Conservation (phyloP, 495 filamentous ascomycete genomes). For the Penicillium atrosanguineum region DNA sequence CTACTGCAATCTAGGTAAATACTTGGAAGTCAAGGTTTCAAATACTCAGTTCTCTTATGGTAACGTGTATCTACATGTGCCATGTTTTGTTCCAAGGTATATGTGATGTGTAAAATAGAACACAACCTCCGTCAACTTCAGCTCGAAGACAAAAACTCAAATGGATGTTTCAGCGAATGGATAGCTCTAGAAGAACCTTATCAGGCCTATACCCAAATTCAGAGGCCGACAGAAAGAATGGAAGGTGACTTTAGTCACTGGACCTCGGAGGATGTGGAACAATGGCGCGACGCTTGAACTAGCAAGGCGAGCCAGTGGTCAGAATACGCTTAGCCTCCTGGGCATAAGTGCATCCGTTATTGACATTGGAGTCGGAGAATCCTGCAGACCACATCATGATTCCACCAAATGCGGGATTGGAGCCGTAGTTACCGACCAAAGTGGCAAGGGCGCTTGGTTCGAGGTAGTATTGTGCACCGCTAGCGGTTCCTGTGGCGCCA, state of each 20-base stretch:
- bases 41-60: no score
- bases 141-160: no score
- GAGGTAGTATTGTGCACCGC: no score
- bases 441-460: no score
- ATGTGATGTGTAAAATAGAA: no score
- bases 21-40: no score
- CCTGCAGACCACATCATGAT: slow-evolving; percentile 55
- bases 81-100: no score
- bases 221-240: not conserved
- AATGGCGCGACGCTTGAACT: not conserved
- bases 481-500: not conserved
- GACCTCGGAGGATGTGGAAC: no score
- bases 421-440: slow-evolving; percentile 25
- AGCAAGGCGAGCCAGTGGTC: slow-evolving; percentile 10
- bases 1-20: no score
- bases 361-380: slow-evolving; percentile 39
- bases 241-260: no score
- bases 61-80: no score
- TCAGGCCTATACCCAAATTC: not conserved
- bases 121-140: no score
- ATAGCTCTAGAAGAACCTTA: not conserved
- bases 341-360: slow-evolving; percentile 39
- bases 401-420: slow-evolving; percentile 44
- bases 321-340: slow-evolving; percentile 35
- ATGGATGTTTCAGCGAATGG: not conserved